Conservation (phyloP, 148 eudicot genomes). For the Rhododendron molle region DNA sequence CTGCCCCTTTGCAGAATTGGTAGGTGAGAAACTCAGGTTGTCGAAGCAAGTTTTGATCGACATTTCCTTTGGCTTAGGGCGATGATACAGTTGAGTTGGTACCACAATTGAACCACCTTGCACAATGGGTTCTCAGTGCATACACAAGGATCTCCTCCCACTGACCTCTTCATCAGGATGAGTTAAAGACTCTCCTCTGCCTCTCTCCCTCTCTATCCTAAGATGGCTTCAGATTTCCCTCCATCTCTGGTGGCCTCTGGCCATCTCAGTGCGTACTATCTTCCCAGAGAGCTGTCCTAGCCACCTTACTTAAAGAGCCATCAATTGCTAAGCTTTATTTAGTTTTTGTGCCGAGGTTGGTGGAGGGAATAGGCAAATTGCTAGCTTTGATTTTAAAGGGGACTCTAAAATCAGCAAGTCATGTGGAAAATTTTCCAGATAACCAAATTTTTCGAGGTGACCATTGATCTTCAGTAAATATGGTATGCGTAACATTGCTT, state of each 20-base stretch:
- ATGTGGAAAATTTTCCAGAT: background rate
- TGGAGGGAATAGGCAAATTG: background rate
- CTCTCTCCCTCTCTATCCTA: background rate
- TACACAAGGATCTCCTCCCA: background rate
- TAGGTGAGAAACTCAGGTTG: background rate
- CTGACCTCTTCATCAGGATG: background rate
- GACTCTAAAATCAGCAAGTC: background rate
- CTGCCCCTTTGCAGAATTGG: background rate
- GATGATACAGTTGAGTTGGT: background rate
- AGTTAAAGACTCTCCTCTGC: background rate
- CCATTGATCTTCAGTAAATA: background rate
- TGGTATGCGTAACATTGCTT: background rate
- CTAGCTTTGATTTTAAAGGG: background rate
- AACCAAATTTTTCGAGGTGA: background rate
- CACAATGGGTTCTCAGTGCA: background rate
- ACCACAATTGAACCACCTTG: background rate
- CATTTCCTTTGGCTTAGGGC: background rate
- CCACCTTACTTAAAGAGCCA: background rate
- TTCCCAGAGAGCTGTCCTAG: background rate
- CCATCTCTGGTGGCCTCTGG: background rate
- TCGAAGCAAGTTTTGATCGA: background rate
- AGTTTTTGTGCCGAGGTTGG: background rate
- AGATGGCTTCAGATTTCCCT: background rate
- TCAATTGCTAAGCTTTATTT: background rate
- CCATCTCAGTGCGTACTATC: background rate